phyloP scores from a whole-genome alignment of 176 grass and related monocot species.

The Puccinellia tenuiflora region DNA sequence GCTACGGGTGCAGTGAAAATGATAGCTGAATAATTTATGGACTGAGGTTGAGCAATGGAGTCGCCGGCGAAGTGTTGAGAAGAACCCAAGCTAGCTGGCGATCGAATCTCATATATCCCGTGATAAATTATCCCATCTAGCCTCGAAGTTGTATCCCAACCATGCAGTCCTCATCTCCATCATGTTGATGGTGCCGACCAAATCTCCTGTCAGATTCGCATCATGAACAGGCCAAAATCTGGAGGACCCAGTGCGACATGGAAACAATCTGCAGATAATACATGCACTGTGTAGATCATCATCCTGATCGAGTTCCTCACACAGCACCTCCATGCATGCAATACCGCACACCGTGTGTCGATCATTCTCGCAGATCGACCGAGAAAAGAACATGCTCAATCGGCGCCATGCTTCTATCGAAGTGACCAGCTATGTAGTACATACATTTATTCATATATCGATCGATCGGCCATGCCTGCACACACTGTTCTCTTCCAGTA shows the following conservation, averaged over 20 bases:
- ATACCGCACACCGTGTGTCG: not conserved
- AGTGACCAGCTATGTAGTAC: not conserved
- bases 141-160: not conserved
- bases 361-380: not conserved
- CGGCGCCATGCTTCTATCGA: not conserved
- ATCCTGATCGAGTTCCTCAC: not conserved
- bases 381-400: not conserved
- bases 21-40: not conserved
- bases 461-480: not conserved
- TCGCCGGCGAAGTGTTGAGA: not conserved
- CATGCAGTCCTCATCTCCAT: conserved; percentile 7
- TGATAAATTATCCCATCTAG: not conserved
- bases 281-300: not conserved
- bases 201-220: not conserved
- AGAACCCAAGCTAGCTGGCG: too few relatives aligned
- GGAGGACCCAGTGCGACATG: not conserved
- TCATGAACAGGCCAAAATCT: not conserved
- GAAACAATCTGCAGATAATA: not conserved
- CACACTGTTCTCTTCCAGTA: not conserved
- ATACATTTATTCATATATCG: not conserved
- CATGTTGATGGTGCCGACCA: conserved; percentile 1
- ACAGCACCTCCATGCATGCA: not conserved
- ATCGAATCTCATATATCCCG: not conserved
- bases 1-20: not conserved
- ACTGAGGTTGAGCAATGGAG: not conserved